Base-by-base conservation (phyloP, 208 protist genomes). In the Hexamita inflata region DNA sequence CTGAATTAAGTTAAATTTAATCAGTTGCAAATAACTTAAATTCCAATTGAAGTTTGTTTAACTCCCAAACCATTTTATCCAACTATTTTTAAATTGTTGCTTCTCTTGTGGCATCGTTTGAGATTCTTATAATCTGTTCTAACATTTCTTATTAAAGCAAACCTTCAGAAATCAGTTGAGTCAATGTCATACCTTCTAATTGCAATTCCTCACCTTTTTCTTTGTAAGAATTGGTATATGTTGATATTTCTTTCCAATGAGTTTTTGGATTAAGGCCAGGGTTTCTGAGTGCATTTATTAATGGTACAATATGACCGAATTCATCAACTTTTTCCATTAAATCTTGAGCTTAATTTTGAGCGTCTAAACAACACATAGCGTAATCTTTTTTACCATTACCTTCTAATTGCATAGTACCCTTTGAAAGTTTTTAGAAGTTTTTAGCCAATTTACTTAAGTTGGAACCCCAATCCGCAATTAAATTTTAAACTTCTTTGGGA, bases 21-120 rank as follows among this genome's bases (percentile, higher is more conserved):
- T 70, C 30, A 28, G 15, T 70, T n/a, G 30, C 64, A 64, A 81
- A 84, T 29, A 35, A 49, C 59, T 65, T 88, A 78, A 92, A 84
- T 73, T 94, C 90, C 74, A 94, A 93, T 58, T 89, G 81, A 19
- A 94, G 65, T 78, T 88, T 88, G 79, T 90, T 91, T 91, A 90
- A 94, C 75, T 93, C 90, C n/a, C 73, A 78, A 1, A 67, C 0
- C 85, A 88, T 88, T 74, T 83, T 82, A 34, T 83, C 81, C 19
- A 87, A 73, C 0, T 78, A n/a, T 59, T 77, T 75, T 62, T 88
- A 83, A 66, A 87, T 60, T 0, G 59, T 57, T 29, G 66, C 58
- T 77, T 89, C 85, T 64, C 86, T 83, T 24, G 82, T 80, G 24
- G 86, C 85, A 2, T 80, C 28, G 42, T 81, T 76, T 4, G 73